Percentiles rank a stretch among this genome's conserved stretches.
phyloP scores from a whole-genome alignment of 441 rosid species.

The Mallotus repandus region DNA sequence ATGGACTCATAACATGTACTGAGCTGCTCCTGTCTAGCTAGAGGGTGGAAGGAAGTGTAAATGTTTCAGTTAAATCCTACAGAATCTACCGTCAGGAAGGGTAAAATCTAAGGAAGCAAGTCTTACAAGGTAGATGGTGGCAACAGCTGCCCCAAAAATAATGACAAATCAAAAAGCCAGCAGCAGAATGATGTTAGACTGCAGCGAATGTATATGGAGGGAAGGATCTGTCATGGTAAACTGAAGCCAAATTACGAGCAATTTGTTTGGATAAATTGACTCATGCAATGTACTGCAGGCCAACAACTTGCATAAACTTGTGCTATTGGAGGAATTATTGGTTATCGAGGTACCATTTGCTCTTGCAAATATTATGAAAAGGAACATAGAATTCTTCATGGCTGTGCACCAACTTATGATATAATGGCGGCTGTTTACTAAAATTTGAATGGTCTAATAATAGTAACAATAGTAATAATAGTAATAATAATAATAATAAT shows the following conservation, averaged over 20 bases:
- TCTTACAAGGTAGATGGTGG: neutral
- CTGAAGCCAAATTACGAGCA: conserved; percentile 2
- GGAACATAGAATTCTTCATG: too few relatives aligned
- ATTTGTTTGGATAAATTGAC: neutral
- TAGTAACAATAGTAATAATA: too few relatives aligned
- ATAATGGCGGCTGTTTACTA: neutral
- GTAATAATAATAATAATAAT: too few relatives aligned
- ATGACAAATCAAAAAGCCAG: neutral
- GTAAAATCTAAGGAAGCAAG: neutral
- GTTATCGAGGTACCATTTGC: neutral
- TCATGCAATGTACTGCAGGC: neutral
- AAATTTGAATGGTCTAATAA: neutral
- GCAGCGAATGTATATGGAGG: neutral
- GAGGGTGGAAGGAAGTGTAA: neutral
- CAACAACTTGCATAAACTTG: neutral
- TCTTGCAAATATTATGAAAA: neutral
- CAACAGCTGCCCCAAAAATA: neutral
- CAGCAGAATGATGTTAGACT: neutral
- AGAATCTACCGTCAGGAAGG: conserved; percentile 1
- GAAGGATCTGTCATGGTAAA: neutral
- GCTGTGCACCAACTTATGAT: neutral
- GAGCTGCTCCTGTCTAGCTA: neutral
- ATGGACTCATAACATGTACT: neutral
- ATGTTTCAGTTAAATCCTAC: neutral
- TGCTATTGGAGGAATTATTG: neutral